Evolutionary conservation across 371 early-diverging fungal genomes (phyloP).

Genomic region (Mortierella sp.): DNA sequence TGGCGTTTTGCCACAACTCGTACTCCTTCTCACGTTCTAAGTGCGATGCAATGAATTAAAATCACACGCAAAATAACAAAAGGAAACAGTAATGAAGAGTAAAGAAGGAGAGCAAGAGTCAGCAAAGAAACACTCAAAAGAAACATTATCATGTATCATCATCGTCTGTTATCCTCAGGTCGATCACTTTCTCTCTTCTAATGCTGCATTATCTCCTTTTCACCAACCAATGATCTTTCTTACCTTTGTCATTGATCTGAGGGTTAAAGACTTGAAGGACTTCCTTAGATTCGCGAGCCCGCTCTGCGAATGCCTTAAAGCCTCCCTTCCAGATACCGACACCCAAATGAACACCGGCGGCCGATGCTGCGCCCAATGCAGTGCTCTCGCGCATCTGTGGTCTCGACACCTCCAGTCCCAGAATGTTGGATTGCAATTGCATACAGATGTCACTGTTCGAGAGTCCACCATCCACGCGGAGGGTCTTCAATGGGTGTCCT

Average conservation of each 20-base stretch:
- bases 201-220: not conserved
- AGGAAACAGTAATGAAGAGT: not conserved
- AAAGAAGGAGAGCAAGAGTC: not conserved
- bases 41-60: not conserved
- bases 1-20: conserved; percentile 89
- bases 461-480: conserved; percentile 96
- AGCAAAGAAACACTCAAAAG: conserved; percentile 37
- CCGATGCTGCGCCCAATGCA: conserved; percentile 95
- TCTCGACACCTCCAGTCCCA: conserved; percentile 88
- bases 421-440: conserved; percentile 94
- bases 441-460: conserved; percentile 91
- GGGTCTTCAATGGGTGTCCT: conserved; percentile 70
- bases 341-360: conserved; percentile 83
- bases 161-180: conserved; percentile 1
- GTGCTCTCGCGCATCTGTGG: conserved; percentile 95
- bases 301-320: conserved; percentile 49
- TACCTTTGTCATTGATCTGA: conserved; percentile 48
- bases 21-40: conserved; percentile 76
- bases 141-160: not conserved
- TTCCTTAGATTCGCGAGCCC: conserved; percentile 42
- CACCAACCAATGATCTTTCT: not conserved
- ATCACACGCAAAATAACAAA: not conserved
- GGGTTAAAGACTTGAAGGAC: conserved; percentile 57
- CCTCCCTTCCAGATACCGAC: conserved; percentile 82
- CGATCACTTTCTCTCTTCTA: not conserved